phyloP scores from a whole-genome alignment of 2,329 filamentous ascomycete genomes.

The Lojkania enalia region DNA sequence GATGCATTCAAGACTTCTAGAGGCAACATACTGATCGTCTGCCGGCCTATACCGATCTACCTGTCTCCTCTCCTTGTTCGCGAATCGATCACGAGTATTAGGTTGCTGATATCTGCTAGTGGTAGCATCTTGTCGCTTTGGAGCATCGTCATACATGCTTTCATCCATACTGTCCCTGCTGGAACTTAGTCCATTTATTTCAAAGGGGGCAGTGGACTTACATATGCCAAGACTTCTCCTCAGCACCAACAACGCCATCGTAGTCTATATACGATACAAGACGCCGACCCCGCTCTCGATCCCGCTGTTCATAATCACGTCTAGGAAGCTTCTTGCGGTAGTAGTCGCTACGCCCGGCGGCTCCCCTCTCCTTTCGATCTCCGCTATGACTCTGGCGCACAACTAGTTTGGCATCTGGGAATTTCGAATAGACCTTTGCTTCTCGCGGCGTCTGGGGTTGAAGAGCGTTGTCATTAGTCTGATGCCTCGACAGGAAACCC shows the following conservation, averaged over 20 bases:
- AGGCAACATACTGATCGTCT: no score
- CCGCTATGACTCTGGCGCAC: slow-evolving; percentile 73
- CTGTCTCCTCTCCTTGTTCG: no score
- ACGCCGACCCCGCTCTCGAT: slow-evolving; percentile 41
- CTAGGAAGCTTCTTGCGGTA: slow-evolving; percentile 93
- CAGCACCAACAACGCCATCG: slow-evolving; percentile 21
- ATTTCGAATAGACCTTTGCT: slow-evolving; percentile 68
- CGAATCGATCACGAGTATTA: no score
- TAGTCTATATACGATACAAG: slow-evolving; percentile 34
- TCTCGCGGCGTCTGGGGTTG: slow-evolving; percentile 64
- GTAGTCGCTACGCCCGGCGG: slow-evolving; percentile 81
- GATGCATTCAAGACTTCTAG: no score
- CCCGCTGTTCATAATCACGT: slow-evolving; percentile 63
- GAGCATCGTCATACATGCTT: slow-evolving; percentile 20
- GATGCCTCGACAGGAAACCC: slow-evolving; percentile 55
- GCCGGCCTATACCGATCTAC: no score
- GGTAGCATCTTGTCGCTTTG: no score
- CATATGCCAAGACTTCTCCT: no score
- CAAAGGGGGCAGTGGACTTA: no score
- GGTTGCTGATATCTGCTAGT: no score
- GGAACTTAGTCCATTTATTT: no score
- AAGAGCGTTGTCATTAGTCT: slow-evolving; percentile 33
- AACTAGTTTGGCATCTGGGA: slow-evolving; percentile 69
- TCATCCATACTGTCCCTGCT: slow-evolving; percentile 27
- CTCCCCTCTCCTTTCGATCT: slow-evolving; percentile 80